Evolutionary conservation across 208 protist species (phyloP).

Genomic region (Trypanosoma lewisi): DNA sequence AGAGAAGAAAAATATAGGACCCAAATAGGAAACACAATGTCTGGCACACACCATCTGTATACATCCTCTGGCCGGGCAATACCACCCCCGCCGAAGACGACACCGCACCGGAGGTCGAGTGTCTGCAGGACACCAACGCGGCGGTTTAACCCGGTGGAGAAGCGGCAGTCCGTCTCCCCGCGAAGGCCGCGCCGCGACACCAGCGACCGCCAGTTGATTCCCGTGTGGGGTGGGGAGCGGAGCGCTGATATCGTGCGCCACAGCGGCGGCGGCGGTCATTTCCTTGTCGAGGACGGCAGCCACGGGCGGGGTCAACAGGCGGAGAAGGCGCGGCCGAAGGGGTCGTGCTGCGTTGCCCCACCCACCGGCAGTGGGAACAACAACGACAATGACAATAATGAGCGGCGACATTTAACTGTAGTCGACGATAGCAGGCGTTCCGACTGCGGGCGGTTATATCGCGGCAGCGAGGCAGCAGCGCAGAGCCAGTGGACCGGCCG

Average conservation of each 20-base stretch:
- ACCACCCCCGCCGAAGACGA: conserved; percentile 52
- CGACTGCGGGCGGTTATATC: not conserved
- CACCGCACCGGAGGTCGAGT: conserved; percentile 46
- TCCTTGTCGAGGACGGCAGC: not conserved
- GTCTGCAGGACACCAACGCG: conserved; percentile 56
- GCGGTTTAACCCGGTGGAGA: conserved; percentile 33
- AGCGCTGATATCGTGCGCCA: no score
- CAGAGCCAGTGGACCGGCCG: not conserved
- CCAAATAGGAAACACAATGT: conserved; percentile 28
- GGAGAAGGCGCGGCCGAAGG: not conserved
- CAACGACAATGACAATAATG: conserved; percentile 1
- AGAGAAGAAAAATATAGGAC: conserved; percentile 16
- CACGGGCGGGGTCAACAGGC: not conserved
- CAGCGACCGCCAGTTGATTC: not conserved
- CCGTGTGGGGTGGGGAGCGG: not conserved
- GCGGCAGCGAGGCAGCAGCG: not conserved
- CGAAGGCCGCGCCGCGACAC: not conserved
- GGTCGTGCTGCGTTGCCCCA: not conserved
- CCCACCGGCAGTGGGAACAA: no score
- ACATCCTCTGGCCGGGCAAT: conserved; percentile 45
- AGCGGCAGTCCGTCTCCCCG: conserved; percentile 2
- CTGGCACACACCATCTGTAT: conserved; percentile 39
- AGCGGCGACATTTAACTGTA: not conserved
- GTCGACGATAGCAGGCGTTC: conserved; percentile 1
- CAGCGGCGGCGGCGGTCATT: not conserved